phyloP scores from a whole-genome alignment of 225 moss, liverwort and hornwort species.

The Pleurozium schreberi region DNA sequence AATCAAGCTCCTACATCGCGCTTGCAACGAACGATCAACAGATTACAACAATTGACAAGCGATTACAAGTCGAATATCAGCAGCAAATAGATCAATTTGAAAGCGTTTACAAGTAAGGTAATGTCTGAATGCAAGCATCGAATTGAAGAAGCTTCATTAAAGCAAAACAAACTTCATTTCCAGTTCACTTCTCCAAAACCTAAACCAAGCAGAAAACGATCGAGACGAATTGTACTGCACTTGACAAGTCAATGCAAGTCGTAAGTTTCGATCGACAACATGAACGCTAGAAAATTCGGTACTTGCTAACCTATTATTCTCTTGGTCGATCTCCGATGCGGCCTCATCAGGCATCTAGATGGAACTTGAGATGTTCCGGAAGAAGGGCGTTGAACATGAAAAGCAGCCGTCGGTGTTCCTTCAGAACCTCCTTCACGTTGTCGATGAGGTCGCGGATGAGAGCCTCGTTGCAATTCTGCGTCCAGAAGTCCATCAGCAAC shows the following conservation, averaged over 20 bases:
- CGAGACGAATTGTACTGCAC: background rate
- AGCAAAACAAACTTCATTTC: background rate
- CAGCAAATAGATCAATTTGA: background rate
- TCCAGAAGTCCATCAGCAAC: background rate
- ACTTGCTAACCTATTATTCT: too few species aligned
- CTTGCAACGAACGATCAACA: too few species aligned
- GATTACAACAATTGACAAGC: background rate
- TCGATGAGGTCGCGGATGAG: background rate
- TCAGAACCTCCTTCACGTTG: background rate
- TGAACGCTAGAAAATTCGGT: background rate
- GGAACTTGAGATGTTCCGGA: background rate
- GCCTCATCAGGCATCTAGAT: background rate
- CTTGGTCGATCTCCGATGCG: background rate
- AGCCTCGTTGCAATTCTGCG: background rate
- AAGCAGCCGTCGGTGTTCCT: background rate
- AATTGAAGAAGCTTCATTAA: background rate
- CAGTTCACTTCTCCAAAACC: background rate
- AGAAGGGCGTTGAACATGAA: background rate
- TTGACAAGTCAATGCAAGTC: background rate
- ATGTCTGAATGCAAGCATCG: background rate
- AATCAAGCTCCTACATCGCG: background rate
- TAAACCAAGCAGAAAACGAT: background rate
- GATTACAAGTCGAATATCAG: background rate
- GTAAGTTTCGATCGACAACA: too few species aligned
- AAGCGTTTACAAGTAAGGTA: background rate